Evolutionary conservation across 306 rosid genomes (phyloP).

Genomic region (Citrullus mucosospermus): DNA sequence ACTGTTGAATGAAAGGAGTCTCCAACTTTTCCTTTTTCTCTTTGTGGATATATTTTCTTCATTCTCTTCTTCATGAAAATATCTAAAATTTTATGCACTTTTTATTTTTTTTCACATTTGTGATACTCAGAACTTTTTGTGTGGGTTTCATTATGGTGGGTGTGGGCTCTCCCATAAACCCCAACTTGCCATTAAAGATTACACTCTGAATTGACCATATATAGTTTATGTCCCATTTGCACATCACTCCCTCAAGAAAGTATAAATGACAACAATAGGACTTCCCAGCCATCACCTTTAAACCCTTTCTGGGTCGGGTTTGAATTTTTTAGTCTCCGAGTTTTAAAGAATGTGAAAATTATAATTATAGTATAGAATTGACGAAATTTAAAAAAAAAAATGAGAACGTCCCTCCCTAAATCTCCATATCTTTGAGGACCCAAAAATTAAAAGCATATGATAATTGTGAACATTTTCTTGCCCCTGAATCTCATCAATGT

Average conservation of each 20-base stretch:
- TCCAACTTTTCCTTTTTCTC: neutral
- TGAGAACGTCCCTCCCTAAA: neutral
- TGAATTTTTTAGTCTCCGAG: no score
- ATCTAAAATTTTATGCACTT: neutral
- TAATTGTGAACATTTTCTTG: neutral
- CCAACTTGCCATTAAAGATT: no score
- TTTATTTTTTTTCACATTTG: neutral
- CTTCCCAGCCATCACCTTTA: neutral
- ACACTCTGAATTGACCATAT: no score
- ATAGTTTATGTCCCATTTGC: no score
- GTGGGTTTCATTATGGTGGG: no score
- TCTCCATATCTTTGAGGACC: neutral
- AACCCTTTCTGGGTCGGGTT: no score
- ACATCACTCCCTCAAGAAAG: neutral
- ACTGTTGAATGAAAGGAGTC: neutral
- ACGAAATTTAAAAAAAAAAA: no score
- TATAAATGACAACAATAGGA: neutral
- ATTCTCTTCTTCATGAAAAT: neutral
- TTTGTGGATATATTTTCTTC: neutral
- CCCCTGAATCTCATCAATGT: neutral
- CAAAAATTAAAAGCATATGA: neutral
- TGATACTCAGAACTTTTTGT: neutral
- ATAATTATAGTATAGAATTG: no score
- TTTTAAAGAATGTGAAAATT: no score
- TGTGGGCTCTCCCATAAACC: no score